Evolutionary conservation across 1,284 basidiomycete species (phyloP), one percentile per base, ranked within the genome.

Genomic region (Malassezia equina): DNA sequence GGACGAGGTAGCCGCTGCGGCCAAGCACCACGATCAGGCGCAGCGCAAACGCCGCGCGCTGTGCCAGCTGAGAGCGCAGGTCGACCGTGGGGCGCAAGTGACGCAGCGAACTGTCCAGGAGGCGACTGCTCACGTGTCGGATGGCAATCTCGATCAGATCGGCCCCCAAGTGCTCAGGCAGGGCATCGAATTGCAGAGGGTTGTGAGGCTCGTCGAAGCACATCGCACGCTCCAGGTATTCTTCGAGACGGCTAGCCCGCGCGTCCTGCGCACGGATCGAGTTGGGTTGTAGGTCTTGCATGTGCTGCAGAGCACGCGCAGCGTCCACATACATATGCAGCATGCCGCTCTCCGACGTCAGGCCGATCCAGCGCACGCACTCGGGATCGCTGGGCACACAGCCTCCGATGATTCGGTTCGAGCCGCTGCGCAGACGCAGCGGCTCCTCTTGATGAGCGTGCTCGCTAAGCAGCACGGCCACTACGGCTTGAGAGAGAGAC

Each of bases 141-240:
- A 58, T 62, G 7, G 66, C 88, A 53, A 80, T 79, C 80, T 87
- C 88, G 28, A 93, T 77, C 54, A 84, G 84, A 11, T 17, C 33
- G 7, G 55, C 56, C 50, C 88, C 86, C 55, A 83, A 84, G 52
- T 86, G 78, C 51, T 84, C 84, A 4, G 84, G 83, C 5, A 85
- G 85, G 62, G 90, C 83, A 61, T 84, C 84, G 68, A 91, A 90
- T 46, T 84, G 80, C 25, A 93, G 76, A 12, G 90, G 89, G 67
- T 93, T 91, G 64, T 84, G 80, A 19, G 80, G 76, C 61, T 82
- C 77, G 23, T 85, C 80, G 71, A 87, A 91, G 50, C 89, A 77
- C 61, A 93, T 86, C 8, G 86, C 88, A 71, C 90, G 87, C 51
- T 85, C 88, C 80, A 93, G 83, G 32, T 84, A 86, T 11, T 84